Evolutionary conservation across 1,284 basidiomycete genomes (phyloP), one percentile per base, ranked within the genome.

Genomic region (Trametes pubescens): DNA sequence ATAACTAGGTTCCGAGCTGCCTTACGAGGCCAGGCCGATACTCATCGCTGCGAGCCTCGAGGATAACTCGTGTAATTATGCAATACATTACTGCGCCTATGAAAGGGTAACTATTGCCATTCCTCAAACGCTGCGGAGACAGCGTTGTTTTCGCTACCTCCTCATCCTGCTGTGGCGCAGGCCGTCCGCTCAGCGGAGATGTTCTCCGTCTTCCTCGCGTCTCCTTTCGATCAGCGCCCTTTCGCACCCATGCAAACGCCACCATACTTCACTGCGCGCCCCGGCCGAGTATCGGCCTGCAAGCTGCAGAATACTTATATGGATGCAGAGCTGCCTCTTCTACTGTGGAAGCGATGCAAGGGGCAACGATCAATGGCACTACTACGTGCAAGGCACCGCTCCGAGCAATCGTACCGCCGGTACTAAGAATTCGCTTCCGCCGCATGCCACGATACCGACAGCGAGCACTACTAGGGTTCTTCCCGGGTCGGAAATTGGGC

Each of bases 391-490:
- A 53, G 51, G 29, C 32, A 26, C 51, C 5, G 22, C 10, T 47
- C 51, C 51, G 40, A 52, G 38, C 32, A 37, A n/a, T 60, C 49
- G 51, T 52, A 24, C 43, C 51, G 40, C 58, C 51, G 51, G 58
- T 13, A 21, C 26, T 32, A 26, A 32, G 32, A 18, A 4, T 37
- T n/a, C 43, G 51, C 58, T 48, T 37, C 13, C 34, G 51, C 51
- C 44, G 11, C 58, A 48, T 11, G 4, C 26, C 7, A 4, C 10
- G 26, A 21, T 14, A 35, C n/a, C 38, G 53, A 51, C 48, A 61
- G 60, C 53, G 21, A 21, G 9, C 8, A 11, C 37, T 43, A 46
- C 60, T 44, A 18, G 26, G 37, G 29, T 24, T 29, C 48, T 11
- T 26, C 22, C 53, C 18, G 34, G 32, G 43, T 14, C 34, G n/a